Evolutionary conservation across 2,329 filamentous ascomycete species (phyloP).

Genomic region (Chrysoporthe cubensis): DNA sequence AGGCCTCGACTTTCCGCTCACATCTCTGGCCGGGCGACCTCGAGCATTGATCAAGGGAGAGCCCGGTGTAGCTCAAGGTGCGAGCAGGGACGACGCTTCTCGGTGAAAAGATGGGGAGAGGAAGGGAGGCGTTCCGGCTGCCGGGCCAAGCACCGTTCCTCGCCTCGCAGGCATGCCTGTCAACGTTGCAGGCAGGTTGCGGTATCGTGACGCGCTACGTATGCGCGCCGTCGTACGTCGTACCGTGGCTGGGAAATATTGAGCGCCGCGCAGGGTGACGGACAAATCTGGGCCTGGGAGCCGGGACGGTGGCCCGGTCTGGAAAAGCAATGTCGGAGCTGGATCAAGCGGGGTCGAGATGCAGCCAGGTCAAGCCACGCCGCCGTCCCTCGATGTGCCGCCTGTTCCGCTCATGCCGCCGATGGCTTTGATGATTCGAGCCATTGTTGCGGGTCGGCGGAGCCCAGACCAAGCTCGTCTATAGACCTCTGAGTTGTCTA

Average conservation of each 20-base stretch:
- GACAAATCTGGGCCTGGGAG: not conserved
- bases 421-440: not conserved
- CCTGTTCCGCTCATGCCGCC: not conserved
- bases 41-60: no score
- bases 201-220: constrained; percentile 3
- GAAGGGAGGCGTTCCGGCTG: not conserved
- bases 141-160: not conserved
- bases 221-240: constrained; percentile 1
- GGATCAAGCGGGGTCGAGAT: not conserved
- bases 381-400: not conserved
- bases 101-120: no score
- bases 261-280: not conserved
- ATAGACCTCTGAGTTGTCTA: no score
- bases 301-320: not conserved
- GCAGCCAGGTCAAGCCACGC: not conserved
- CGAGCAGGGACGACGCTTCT: no score
- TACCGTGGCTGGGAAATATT: not conserved
- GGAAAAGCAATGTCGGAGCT: not conserved
- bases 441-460: no score
- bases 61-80: no score
- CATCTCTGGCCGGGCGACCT: no score
- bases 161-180: not conserved
- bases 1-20: no score
- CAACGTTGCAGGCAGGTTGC: not conserved
- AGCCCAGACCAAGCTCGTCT: no score